Evolutionary conservation across 2,329 filamentous ascomycete species (phyloP).

Genomic region (Incumbomyces lentus): DNA sequence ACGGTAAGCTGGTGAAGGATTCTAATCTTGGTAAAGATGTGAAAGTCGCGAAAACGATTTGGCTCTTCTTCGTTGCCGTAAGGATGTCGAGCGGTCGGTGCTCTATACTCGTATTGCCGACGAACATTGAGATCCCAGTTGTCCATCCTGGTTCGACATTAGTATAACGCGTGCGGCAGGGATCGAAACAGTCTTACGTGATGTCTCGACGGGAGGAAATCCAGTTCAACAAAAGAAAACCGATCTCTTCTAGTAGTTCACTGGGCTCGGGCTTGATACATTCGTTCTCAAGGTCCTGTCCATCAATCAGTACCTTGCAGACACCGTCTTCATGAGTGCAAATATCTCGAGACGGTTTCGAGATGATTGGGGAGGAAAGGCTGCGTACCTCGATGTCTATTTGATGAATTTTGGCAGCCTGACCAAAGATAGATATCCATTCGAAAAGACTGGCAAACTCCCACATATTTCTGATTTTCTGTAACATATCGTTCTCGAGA

Average conservation of each 20-base stretch:
- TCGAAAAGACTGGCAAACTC: conserved; percentile 90
- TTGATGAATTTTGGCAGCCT: conserved; percentile 79
- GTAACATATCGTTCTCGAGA: conserved; percentile 41
- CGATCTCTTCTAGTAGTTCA: conserved; percentile 65
- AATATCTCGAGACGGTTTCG: neutral
- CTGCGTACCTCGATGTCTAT: conserved; percentile 74
- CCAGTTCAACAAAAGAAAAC: conserved; percentile 77
- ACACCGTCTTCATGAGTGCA: neutral
- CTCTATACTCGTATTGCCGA: conserved; percentile 76
- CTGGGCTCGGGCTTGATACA: conserved; percentile 69
- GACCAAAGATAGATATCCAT: conserved; percentile 85
- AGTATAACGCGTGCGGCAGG: conserved; percentile 11
- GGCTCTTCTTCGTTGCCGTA: conserved; percentile 70
- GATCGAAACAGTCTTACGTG: conserved; percentile 51
- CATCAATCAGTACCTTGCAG: neutral
- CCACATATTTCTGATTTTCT: conserved; percentile 78
- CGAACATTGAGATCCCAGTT: conserved; percentile 90
- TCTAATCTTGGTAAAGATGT: conserved; percentile 65
- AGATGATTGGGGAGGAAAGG: neutral
- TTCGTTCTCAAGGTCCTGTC: conserved; percentile 76
- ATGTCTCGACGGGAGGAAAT: conserved; percentile 88
- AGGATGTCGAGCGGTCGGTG: conserved; percentile 61
- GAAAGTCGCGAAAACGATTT: conserved; percentile 66
- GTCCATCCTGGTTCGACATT: conserved; percentile 50
- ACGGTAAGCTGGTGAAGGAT: conserved; percentile 81